Percentiles rank a stretch among this genome's conserved stretches.
Conservation (phyloP, 495 filamentous ascomycete species). For the Talaromyces proteolyticus region DNA sequence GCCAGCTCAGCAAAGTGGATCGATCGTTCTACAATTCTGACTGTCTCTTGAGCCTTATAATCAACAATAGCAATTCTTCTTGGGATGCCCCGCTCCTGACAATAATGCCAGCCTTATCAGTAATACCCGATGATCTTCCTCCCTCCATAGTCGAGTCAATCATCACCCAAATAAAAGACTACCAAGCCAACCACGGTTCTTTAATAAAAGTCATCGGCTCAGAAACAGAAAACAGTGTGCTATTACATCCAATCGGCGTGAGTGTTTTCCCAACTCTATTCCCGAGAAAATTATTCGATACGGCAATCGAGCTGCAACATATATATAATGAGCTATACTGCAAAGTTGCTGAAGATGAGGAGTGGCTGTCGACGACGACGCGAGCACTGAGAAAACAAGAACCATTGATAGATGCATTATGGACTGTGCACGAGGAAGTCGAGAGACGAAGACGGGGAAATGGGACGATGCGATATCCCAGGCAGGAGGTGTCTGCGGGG, state of each 20-base stretch:
- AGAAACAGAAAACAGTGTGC: slow-evolving; percentile 51
- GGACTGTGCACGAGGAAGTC: slow-evolving; percentile 67
- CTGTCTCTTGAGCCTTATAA: too few species aligned
- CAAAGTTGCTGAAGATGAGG: slow-evolving; percentile 65
- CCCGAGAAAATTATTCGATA: slow-evolving; percentile 62
- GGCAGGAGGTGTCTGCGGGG: slow-evolving; percentile 65
- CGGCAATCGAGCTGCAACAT: slow-evolving; percentile 59
- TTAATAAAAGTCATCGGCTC: slow-evolving; percentile 57
- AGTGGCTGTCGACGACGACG: slow-evolving; percentile 51
- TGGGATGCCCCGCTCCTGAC: too few species aligned
- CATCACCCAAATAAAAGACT: slow-evolving; percentile 61
- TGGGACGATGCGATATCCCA: slow-evolving; percentile 13
- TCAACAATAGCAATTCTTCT: too few species aligned
- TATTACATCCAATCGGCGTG: slow-evolving; percentile 69
- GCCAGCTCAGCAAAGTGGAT: too few species aligned
- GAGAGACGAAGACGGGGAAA: slow-evolving; percentile 31
- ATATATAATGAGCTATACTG: slow-evolving; percentile 82
- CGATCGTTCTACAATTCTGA: too few species aligned
- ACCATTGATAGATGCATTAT: slow-evolving; percentile 64
- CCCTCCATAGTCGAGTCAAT: slow-evolving; percentile 20
- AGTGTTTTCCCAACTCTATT: slow-evolving; percentile 79
- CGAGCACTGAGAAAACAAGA: slow-evolving; percentile 52
- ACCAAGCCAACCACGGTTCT: slow-evolving; percentile 77
- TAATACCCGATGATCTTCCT: neutral
- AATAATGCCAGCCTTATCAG: neutral